Base-by-base conservation (phyloP, 257 asterid genomes). In the Solanum megistacrolobum region DNA sequence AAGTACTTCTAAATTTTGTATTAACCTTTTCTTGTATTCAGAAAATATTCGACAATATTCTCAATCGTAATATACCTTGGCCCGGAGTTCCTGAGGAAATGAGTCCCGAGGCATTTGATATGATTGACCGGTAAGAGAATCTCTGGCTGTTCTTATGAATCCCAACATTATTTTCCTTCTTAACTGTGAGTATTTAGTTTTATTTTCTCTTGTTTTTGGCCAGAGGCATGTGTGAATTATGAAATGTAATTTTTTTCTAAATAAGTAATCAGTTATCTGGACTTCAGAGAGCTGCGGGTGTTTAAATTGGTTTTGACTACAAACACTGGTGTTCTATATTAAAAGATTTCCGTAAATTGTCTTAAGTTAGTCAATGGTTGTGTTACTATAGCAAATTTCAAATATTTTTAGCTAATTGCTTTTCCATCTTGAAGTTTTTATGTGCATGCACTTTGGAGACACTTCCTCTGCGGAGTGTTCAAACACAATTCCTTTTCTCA, bases 1-100 rank as follows among this genome's bases (percentile, higher is more conserved):
- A 48, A 55, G 79, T 88, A 23, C 34, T 25, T 65, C 65, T 16
- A 6, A 12, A 43, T 79, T 25, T 74, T 41, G 43, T 29, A 55
- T 91, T 27, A 46, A 68, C 88, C 14, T 81, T 48, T 76, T 43
- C 82, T 88, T 89, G 73, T 69, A 36, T 90, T 88, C 87, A 97
- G 99, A 94, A 93, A 93, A 96, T 97, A 89, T 97, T 97, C 82
- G 98, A 94, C 86, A 97, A 97, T 92, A 97, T 97, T 92, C 99
- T 97, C 90, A 97, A 97, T 89, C 95, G 98, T 84, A 96, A 97
- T 89, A 95, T 97, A 88, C 99, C 98, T 86, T 96, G 99, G 99
- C 99, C 99, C 21, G 89, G 85, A 25, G 95, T 95, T 32, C 96
- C 98, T 27, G 98, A 95, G 87, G 99, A 97, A 92, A 95, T 97